These are phyloP conservation scores for Bocquillonia castaneifolia DNA, from an alignment of 441 rosid species.

Conservation along the genomic window DNA sequence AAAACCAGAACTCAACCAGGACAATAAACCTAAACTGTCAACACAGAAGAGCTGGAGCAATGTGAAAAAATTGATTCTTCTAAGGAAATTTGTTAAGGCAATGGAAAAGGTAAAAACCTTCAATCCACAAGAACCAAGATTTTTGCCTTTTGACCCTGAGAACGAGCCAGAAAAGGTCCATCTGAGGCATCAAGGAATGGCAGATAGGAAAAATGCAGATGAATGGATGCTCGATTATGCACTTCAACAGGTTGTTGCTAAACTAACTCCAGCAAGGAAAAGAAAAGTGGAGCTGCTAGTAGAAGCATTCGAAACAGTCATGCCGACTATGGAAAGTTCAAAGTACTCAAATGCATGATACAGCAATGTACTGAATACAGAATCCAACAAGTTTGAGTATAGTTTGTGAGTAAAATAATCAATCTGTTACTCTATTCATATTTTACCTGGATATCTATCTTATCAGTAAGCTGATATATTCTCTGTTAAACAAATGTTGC, in stretches of 20 bases:
- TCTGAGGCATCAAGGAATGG: conserved; percentile 57
- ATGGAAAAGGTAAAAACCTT: conserved; percentile 58
- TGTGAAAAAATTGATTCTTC: conserved; percentile 62
- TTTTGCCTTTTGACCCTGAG: conserved; percentile 39
- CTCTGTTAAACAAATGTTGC: too few relatives aligned
- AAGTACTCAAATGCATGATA: conserved; percentile 5
- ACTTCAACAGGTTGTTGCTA: conserved; percentile 68
- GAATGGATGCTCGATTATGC: conserved; percentile 94
- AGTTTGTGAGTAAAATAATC: conserved; percentile 23
- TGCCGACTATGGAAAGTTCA: conserved; percentile 40
- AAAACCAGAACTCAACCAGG: conserved; percentile 20
- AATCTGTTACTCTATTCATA: background rate
- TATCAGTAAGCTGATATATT: too few relatives aligned
- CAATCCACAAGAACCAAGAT: conserved; percentile 48
- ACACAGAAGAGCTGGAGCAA: conserved; percentile 61
- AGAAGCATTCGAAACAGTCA: conserved; percentile 84
- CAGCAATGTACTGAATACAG: conserved; percentile 18
- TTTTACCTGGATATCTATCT: background rate
- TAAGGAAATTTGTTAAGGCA: conserved; percentile 71
- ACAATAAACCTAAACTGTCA: conserved; percentile 28
- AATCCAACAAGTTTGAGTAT: conserved; percentile 17
- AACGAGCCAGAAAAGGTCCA: conserved; percentile 57
- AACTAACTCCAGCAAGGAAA: conserved; percentile 70
- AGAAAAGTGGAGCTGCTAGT: conserved; percentile 72
- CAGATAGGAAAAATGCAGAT: conserved; percentile 55